phyloP scores from a whole-genome alignment of 1,284 basidiomycete genomes.

The Fomitopsis schrenkii region DNA sequence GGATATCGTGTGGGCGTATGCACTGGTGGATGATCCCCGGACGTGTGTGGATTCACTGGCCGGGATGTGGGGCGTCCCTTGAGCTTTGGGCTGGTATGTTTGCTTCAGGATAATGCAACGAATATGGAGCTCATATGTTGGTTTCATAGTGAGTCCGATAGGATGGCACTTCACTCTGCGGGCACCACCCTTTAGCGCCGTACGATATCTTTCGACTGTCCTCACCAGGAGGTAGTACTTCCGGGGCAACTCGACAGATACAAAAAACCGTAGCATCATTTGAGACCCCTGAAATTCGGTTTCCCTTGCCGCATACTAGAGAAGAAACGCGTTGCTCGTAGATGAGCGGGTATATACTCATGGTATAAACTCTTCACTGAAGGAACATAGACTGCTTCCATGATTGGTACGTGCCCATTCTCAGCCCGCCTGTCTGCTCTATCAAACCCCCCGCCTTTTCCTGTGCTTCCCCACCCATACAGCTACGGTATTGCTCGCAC shows the following conservation, averaged over 20 bases:
- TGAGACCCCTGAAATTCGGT: too few relatives aligned
- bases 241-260: not conserved
- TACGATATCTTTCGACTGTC: too few relatives aligned
- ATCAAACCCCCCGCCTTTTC: too few relatives aligned
- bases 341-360: too few relatives aligned
- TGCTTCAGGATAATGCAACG: not conserved
- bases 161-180: not conserved
- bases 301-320: too few relatives aligned
- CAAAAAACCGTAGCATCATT: not conserved
- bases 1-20: slow-evolving; percentile 48
- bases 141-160: not conserved
- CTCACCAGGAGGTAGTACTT: not conserved
- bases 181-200: not conserved
- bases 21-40: slow-evolving; percentile 32
- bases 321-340: too few relatives aligned
- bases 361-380: too few relatives aligned
- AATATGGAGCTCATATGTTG: not conserved
- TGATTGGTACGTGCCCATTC: too few relatives aligned
- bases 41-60: slow-evolving; percentile 9
- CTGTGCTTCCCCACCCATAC: too few relatives aligned
- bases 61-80: not conserved
- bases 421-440: too few relatives aligned
- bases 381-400: too few relatives aligned
- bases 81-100: not conserved
- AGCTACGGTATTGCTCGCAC: too few relatives aligned